phyloP scores from a whole-genome alignment of 2,329 filamentous ascomycete genomes.

The Chaetomium sp. region DNA sequence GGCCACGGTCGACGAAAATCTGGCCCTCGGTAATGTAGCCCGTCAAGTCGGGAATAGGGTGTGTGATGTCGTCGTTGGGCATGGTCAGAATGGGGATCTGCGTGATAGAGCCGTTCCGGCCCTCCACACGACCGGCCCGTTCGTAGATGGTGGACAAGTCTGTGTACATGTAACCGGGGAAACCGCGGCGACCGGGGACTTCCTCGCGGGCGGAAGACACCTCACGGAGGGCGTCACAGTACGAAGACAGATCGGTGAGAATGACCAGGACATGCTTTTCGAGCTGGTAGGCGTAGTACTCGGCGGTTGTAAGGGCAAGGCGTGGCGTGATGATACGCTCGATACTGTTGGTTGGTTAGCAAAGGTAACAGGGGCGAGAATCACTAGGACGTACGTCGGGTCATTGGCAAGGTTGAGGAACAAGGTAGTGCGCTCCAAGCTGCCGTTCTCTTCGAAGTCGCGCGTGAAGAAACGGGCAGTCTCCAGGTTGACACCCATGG shows the following conservation, averaged over 20 bases:
- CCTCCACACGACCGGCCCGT: conserved; percentile 94
- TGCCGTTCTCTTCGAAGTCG: conserved; percentile 99
- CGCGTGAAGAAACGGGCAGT: conserved; percentile 97
- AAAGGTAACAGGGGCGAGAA: background rate
- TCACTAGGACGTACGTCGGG: conserved; percentile 71
- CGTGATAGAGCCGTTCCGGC: conserved; percentile 97
- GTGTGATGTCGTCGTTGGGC: conserved; percentile 99
- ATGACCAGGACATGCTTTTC: conserved; percentile 99
- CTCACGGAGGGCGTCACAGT: conserved; percentile 98
- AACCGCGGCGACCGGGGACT: conserved; percentile 98
- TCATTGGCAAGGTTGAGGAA: conserved; percentile 99
- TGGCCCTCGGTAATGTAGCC: conserved; percentile 99
- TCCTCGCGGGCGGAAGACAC: conserved; percentile 97
- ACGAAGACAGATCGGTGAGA: conserved; percentile 94
- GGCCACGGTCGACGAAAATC: conserved; percentile 92
- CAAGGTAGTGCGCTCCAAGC: conserved; percentile 92
- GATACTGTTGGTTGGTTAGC: conserved; percentile 61
- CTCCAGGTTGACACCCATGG: conserved; percentile 99
- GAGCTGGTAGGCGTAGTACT: conserved; percentile 99
- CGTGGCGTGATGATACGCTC: conserved; percentile 99
- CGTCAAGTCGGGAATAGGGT: conserved; percentile 97
- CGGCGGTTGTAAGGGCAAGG: conserved; percentile 94
- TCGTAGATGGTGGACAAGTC: conserved; percentile 99
- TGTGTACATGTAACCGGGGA: conserved; percentile 99
- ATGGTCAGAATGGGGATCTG: conserved; percentile 99